Evolutionary conservation across 176 grass and related monocot species (phyloP).

Genomic region (Triticum monococcum): DNA sequence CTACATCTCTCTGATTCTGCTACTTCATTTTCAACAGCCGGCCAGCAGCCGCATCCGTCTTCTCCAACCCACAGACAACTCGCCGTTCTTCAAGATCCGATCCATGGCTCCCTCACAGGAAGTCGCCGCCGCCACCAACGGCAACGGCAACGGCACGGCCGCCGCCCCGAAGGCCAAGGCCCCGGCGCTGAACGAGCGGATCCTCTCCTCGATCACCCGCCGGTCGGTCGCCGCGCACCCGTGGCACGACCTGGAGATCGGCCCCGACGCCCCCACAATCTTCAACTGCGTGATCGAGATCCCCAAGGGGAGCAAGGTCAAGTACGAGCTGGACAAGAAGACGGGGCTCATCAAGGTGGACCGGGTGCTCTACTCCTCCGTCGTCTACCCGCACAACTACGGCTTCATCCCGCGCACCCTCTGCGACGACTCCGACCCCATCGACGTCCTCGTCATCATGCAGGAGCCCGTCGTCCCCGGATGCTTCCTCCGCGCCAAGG

Average conservation of each 20-base stretch:
- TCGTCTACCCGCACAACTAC: conserved; percentile 95
- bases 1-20: no score
- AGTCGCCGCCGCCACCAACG: neutral
- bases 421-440: conserved; percentile 85
- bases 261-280: conserved; percentile 69
- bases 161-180: neutral
- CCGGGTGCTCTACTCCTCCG: conserved; percentile 95
- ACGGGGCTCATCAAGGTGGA: conserved; percentile 94
- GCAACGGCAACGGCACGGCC: neutral
- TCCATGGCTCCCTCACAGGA: conserved; percentile 57
- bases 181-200: conserved; percentile 72
- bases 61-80: no score
- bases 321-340: conserved; percentile 99
- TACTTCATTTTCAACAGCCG: no score
- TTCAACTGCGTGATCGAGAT: conserved; percentile 97
- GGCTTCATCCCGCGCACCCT: conserved; percentile 95
- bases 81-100: neutral
- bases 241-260: conserved; percentile 97
- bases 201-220: conserved; percentile 68
- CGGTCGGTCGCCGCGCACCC: conserved; percentile 83
- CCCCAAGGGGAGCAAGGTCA: conserved; percentile 86
- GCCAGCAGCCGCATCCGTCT: no score
- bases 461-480: conserved; percentile 86
- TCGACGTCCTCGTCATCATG: conserved; percentile 94
- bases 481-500: conserved; percentile 62